phyloP scores from a whole-genome alignment of 1,284 basidiomycete species.

The Trametes pubescens region DNA sequence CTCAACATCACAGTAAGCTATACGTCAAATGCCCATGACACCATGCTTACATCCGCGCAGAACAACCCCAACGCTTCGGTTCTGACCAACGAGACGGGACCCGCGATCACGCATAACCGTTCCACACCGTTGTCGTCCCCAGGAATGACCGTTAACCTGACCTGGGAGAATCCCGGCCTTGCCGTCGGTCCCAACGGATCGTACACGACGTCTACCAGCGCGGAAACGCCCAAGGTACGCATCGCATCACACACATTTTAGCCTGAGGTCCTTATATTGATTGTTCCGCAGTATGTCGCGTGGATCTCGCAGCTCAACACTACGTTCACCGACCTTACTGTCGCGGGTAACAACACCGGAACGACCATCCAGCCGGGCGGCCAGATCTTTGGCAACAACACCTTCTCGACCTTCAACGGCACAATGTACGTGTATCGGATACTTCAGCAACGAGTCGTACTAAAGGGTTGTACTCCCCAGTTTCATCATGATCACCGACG shows the following conservation, averaged over 20 bases:
- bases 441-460: too few relatives aligned
- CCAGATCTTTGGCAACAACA: slow-evolving; percentile 50
- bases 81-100: slow-evolving; percentile 39
- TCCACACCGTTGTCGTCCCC: slow-evolving; percentile 52
- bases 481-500: slow-evolving; percentile 65
- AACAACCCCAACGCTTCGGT: slow-evolving; percentile 44
- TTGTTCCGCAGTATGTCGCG: slow-evolving; percentile 46
- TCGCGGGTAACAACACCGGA: slow-evolving; percentile 53
- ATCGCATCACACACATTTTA: not conserved
- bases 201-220: slow-evolving; percentile 60
- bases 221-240: slow-evolving; percentile 51
- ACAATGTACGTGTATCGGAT: slow-evolving; percentile 54
- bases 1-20: slow-evolving; percentile 52
- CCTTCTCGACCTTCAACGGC: slow-evolving; percentile 52
- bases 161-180: slow-evolving; percentile 66
- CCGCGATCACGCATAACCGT: slow-evolving; percentile 60
- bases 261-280: not conserved
- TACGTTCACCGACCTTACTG: slow-evolving; percentile 63
- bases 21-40: not conserved
- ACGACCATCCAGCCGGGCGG: slow-evolving; percentile 59
- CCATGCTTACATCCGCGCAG: slow-evolving; percentile 16
- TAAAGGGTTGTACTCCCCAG: too few relatives aligned
- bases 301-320: slow-evolving; percentile 71
- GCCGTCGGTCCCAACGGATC: slow-evolving; percentile 57
- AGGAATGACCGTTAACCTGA: slow-evolving; percentile 56